A percentile compares a stretch with the other conserved stretches of the same genome.
phyloP scores from a whole-genome alignment of 805 yeast genomes.

The Schizosaccharomyces lindneri region DNA sequence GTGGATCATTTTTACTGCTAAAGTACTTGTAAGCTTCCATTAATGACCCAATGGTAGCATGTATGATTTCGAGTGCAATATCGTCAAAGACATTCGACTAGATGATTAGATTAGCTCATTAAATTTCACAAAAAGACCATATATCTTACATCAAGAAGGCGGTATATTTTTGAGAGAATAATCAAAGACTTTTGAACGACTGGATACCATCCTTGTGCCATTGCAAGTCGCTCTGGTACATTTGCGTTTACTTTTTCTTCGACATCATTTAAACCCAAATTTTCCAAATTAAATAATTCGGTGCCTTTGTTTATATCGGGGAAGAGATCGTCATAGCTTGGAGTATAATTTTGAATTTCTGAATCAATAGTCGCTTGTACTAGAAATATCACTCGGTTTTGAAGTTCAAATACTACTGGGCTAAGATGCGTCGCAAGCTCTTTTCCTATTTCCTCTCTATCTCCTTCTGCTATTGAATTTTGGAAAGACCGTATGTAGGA shows the following conservation, averaged over 20 bases:
- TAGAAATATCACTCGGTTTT: conserved; percentile 32
- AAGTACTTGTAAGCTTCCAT: conserved; percentile 27
- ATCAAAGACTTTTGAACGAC: conserved; percentile 49
- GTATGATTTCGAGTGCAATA: conserved; percentile 67
- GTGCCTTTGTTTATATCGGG: not conserved
- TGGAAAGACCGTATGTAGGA: not conserved
- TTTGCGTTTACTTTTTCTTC: not conserved
- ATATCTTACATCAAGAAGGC: conserved; percentile 38
- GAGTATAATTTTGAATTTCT: conserved; percentile 37
- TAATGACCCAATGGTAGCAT: conserved; percentile 42
- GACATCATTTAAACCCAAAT: not conserved
- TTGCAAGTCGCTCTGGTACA: not conserved
- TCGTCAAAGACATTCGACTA: conserved; percentile 35
- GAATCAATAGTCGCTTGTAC: conserved; percentile 81
- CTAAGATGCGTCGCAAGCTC: not conserved
- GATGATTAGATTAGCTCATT: not conserved
- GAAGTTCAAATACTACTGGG: not conserved
- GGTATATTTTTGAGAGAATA: conserved; percentile 53
- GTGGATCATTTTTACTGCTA: conserved; percentile 20
- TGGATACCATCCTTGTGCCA: conserved; percentile 24
- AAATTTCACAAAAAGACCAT: not conserved
- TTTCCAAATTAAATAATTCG: not conserved
- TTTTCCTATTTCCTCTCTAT: not conserved
- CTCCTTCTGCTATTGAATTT: not conserved
- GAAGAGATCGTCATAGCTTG: conserved; percentile 3